These are phyloP conservation scores for Biscogniauxia mediterranea DNA, from an alignment of 2,329 filamentous ascomycete species.

Conservation along the genomic window DNA sequence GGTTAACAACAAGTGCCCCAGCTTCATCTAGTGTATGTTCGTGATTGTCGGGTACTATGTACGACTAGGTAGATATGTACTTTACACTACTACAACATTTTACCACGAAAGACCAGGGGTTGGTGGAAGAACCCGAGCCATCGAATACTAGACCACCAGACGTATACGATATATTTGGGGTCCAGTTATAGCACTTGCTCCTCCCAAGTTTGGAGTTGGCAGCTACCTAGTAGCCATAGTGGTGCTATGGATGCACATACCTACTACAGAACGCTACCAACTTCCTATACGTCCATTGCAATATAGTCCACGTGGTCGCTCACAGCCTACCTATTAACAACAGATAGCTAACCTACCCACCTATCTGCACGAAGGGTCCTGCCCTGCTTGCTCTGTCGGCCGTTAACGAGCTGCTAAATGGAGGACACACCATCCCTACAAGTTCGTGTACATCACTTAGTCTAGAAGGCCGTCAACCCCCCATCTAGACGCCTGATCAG, in stretches of 20 bases:
- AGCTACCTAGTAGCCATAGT: not conserved
- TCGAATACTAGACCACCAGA: not conserved
- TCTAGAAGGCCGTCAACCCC: not conserved
- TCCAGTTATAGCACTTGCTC: not conserved
- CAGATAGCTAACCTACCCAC: too few species aligned
- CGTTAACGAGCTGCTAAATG: not conserved
- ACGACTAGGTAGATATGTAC: too few species aligned
- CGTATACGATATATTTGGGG: not conserved
- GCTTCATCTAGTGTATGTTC: not conserved
- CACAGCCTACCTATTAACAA: not conserved
- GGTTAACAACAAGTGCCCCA: not conserved
- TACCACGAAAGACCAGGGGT: too few species aligned
- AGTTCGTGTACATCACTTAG: not conserved
- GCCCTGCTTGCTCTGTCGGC: not conserved
- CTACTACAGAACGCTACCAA: not conserved
- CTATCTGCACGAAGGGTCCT: not conserved
- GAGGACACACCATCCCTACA: not conserved
- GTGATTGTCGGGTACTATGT: too few species aligned
- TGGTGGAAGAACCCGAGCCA: not conserved
- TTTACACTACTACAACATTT: too few species aligned
- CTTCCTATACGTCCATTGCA: not conserved
- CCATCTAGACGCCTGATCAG: not conserved
- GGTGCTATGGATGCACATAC: too few species aligned
- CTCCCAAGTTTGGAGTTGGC: not conserved
- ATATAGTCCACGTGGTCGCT: not conserved